Evolutionary conservation across 2,329 filamentous ascomycete genomes (phyloP), one percentile per base, ranked within the genome.

Genomic region (Aspergillus ustus): DNA sequence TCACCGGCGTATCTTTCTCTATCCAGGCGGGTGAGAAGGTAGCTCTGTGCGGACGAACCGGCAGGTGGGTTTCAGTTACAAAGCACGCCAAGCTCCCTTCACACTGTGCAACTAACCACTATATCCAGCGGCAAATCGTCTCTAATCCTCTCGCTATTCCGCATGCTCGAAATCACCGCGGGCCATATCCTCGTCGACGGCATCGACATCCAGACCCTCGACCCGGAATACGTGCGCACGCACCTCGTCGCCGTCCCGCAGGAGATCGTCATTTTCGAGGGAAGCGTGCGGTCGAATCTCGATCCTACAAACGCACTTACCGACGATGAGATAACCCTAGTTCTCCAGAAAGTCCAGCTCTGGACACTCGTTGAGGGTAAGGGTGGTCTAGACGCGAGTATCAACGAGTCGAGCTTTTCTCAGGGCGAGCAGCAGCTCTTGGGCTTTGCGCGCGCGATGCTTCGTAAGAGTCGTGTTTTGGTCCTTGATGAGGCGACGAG

Each of bases 381-480:
- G 15, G 34, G 34, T 15, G 34, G 34, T 4, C 63, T 77, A 8
- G 69, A 73, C 53, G 20, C 52, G 3, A 53, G 46, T 9, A 28
- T 87, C 64, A 71, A 73, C 17, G 68, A 76, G 0, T 77, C 78
- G 1, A 72, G 73, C n/a, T 80, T 92, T n/a, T 91, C 88, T 0
- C 89, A 91, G 70, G 90, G 90, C 15, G 89, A 92, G 72, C 84
- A 88, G 8, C 90, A 92, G 74, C 86, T 92, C 0, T 83, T 92
- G 22, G 91, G 89, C 69, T 84, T 92, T 2, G 89, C 89, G 0
- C 85, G 90, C 19, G 89, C 89, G 49, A 88, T 40, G 34, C 15
- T 40, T 2, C 9, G 34, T 5, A 40, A 40, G 11, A 40, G 34
- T 15, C 34, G 11, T 4, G 34, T 40, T 40, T 40, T 40, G 13